Percentiles rank a stretch among this genome's conserved stretches.
phyloP scores from a whole-genome alignment of 441 rosid species.

The Monsonia emarginata region DNA sequence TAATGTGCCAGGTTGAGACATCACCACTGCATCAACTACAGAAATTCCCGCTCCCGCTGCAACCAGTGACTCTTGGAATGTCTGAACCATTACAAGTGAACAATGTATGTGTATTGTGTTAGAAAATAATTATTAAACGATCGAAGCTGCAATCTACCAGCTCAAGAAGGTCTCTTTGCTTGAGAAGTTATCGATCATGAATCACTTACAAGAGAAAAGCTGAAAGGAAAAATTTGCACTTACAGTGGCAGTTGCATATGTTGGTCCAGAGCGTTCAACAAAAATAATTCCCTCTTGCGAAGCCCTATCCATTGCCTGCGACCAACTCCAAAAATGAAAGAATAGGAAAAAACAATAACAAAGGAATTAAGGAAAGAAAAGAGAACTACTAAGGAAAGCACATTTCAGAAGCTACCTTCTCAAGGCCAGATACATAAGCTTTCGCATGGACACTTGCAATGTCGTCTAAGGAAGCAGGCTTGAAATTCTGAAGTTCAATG shows the following conservation, averaged over 20 bases:
- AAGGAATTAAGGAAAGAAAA: not conserved
- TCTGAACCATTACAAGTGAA: constrained; percentile 36
- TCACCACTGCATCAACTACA: constrained; percentile 94
- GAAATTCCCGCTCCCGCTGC: constrained; percentile 96
- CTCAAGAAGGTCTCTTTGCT: too few species aligned
- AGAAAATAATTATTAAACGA: not conserved
- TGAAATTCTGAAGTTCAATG: constrained; percentile 55
- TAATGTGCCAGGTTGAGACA: constrained; percentile 47
- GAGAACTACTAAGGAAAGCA: not conserved
- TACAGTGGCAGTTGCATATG: constrained; percentile 83
- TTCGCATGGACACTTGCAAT: constrained; percentile 66
- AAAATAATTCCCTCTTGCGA: constrained; percentile 54
- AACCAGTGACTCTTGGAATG: constrained; percentile 70
- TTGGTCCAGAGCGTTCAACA: constrained; percentile 84
- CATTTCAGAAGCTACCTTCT: constrained; percentile 40
- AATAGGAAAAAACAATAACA: not conserved
- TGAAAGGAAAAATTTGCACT: constrained; percentile 19
- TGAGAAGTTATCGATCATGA: not conserved
- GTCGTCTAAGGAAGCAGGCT: constrained; percentile 66
- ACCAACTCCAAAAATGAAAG: not conserved
- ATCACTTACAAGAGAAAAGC: not conserved
- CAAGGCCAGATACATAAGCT: constrained; percentile 81
- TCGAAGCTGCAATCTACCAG: too few species aligned
- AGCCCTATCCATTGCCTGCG: constrained; percentile 76
- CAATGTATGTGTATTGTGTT: not conserved